Evolutionary conservation across 2,329 filamentous ascomycete genomes (phyloP).

Genomic region (Curvularia sp.): DNA sequence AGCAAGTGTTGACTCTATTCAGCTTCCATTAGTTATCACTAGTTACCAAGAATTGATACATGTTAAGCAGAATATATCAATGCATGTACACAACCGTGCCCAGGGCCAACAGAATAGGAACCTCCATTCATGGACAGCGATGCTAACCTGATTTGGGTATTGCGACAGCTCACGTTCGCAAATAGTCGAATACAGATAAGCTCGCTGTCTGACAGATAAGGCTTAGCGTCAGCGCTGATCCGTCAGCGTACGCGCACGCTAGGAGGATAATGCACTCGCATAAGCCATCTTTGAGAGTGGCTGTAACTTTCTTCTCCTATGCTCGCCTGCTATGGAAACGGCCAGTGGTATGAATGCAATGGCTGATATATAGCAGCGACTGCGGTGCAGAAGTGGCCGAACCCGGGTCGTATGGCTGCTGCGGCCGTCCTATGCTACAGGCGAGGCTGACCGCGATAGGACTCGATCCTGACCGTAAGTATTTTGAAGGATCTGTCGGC

Average conservation of each 20-base stretch:
- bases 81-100: too few species aligned
- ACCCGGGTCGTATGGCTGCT: not conserved
- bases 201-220: too few species aligned
- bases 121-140: not conserved
- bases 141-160: not conserved
- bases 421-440: slow-evolving; percentile 1
- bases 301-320: not conserved
- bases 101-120: too few species aligned
- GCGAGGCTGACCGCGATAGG: slow-evolving; percentile 1
- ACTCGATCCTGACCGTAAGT: slow-evolving; percentile 1
- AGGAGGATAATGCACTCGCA: too few species aligned
- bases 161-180: slow-evolving; percentile 1
- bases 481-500: slow-evolving; percentile 1
- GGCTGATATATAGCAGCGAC: not conserved
- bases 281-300: too few species aligned
- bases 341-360: slow-evolving; percentile 1
- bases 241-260: too few species aligned
- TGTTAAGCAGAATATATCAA: too few species aligned
- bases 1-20: too few species aligned
- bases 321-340: not conserved
- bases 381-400: not conserved
- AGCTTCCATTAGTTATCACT: too few species aligned
- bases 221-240: too few species aligned
- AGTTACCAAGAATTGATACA: too few species aligned
- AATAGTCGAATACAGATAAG: slow-evolving; percentile 1